Evolutionary conservation across 2,329 filamentous ascomycete species (phyloP), one percentile per base, ranked within the genome.

Genomic region (Trichoderma sp.): DNA sequence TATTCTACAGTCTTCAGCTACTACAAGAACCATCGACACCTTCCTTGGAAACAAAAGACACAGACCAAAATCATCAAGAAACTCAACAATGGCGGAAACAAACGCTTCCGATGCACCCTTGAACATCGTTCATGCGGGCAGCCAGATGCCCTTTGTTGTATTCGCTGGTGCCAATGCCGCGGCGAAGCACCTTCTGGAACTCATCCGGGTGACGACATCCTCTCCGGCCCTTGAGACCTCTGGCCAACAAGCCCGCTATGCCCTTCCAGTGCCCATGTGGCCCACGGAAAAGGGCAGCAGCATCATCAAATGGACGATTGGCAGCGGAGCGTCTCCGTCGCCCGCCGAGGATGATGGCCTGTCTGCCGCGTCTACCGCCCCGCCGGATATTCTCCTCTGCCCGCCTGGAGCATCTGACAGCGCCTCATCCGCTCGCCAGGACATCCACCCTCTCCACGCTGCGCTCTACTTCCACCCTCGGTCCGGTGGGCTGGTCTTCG

Each of bases 321-420:
- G 56, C 17, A 44, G 43, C 24, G 56, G 56, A 17, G 34, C 12
- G 34, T 43, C 56, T 14, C 14, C 56, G 2, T 15, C 24, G 17
- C 28, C 28, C 21, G 9, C 28, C 3, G 43, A 48, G 24, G 10
- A 34, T n/a, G 17, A 17, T n/a, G 17, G 10, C 12, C 10, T 34
- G 28, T 10, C 47, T 15, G 26, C 47, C 5, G 5, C n/a, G 28
- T 10, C 47, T 15, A n/a, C 47, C 5, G 5, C n/a, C 3, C 47
- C 48, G 15, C 56, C 56, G 15, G 43, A 59, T 34, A 59, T 59
- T 34, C 56, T 58, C 10, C n/a, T 58, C 1, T 58, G 55, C 9
- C 55, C 55, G 7, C 55, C 55, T 9, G 41, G 21, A 14, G 55
- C n/a, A 58, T 58, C 55, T 2, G 21, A 7, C 21, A 58, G 55